Conservation (phyloP, 306 rosid genomes). For the Trifolium dubium region DNA sequence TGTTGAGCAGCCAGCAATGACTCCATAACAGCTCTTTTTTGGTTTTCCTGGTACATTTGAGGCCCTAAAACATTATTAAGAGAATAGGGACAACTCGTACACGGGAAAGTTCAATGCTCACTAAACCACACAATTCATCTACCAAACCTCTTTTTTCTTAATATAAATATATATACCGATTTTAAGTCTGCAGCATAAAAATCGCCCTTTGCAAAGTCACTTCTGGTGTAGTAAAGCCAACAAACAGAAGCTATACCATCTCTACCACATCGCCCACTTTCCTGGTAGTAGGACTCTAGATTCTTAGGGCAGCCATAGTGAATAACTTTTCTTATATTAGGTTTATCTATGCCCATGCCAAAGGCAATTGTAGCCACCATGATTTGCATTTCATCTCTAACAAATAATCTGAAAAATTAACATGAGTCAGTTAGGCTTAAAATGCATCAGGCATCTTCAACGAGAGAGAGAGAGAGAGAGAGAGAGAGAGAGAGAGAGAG, state of each 20-base stretch:
- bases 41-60: conserved; percentile 62
- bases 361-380: conserved; percentile 97
- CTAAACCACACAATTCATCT: conserved; percentile 18
- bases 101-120: conserved; percentile 36
- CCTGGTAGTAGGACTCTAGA: conserved; percentile 90
- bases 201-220: conserved; percentile 70
- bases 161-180: conserved; percentile 53
- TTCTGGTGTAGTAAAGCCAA: conserved; percentile 91
- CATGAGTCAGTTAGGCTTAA: conserved; percentile 30
- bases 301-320: conserved; percentile 96
- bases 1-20: conserved; percentile 79
- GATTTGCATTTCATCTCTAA: conserved; percentile 76
- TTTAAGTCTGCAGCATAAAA: conserved; percentile 68
- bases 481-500: background rate
- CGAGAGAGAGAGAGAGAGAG: too few relatives aligned
- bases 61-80: conserved; percentile 32
- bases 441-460: conserved; percentile 35
- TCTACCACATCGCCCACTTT: conserved; percentile 94
- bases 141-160: conserved; percentile 20
- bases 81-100: conserved; percentile 29
- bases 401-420: conserved; percentile 66
- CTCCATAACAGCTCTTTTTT: conserved; percentile 77
- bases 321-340: conserved; percentile 86
- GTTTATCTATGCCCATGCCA: conserved; percentile 99
- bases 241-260: conserved; percentile 92